A percentile compares a stretch with the other conserved stretches of the same genome.
Conservation (phyloP, 2,329 filamentous ascomycete genomes). For the Alternaria sp. region DNA sequence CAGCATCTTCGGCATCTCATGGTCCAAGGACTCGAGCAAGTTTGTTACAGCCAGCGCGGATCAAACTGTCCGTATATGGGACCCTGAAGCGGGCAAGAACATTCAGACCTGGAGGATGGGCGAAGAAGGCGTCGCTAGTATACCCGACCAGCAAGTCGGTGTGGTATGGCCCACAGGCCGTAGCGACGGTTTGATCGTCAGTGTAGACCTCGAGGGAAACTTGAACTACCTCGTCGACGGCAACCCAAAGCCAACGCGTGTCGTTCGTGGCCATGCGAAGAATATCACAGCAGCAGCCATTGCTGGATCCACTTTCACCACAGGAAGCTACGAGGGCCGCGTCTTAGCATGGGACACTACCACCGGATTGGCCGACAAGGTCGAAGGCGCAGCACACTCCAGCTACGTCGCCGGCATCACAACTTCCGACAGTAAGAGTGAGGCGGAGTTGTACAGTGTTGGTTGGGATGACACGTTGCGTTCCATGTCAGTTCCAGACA, state of each 20-base stretch:
- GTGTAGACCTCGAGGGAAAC: slow-evolving; percentile 85
- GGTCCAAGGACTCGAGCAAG: slow-evolving; percentile 84
- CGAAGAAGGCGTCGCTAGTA: slow-evolving; percentile 72
- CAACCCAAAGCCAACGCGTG: slow-evolving; percentile 70
- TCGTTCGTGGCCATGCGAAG: slow-evolving; percentile 90
- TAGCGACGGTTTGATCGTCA: slow-evolving; percentile 87
- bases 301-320: slow-evolving; percentile 74
- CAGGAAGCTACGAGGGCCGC: slow-evolving; percentile 90
- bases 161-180: slow-evolving; percentile 88
- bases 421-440: slow-evolving; percentile 48
- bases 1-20: slow-evolving; percentile 90
- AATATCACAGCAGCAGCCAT: slow-evolving; percentile 80
- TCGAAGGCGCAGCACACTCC: slow-evolving; percentile 83
- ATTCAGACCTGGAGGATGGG: slow-evolving; percentile 87
- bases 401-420: slow-evolving; percentile 85
- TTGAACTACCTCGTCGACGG: slow-evolving; percentile 86
- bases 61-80: slow-evolving; percentile 94
- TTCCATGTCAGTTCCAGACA: slow-evolving; percentile 75
- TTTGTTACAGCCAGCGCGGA: slow-evolving; percentile 94
- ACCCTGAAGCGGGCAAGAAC: slow-evolving; percentile 78
- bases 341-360: slow-evolving; percentile 84
- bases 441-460: slow-evolving; percentile 75
- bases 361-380: slow-evolving; percentile 71
- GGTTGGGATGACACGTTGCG: slow-evolving; percentile 95
- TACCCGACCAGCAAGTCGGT: slow-evolving; percentile 90